These are phyloP conservation scores for Pleurotus eryngii DNA, from an alignment of 768 basidiomycete species.

Conservation along the genomic window DNA sequence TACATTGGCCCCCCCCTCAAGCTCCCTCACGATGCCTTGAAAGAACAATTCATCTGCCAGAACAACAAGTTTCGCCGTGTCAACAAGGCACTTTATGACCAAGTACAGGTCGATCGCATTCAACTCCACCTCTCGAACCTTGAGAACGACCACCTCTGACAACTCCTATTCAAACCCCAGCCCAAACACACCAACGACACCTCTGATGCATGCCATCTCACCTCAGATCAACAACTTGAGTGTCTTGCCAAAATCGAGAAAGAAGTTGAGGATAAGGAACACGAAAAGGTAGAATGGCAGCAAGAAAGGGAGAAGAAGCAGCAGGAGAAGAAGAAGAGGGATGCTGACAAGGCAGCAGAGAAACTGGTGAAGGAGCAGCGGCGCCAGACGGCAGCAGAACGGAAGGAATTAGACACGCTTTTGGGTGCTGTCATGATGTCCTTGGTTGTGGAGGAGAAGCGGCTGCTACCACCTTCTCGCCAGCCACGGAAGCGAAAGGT, in stretches of 20 bases:
- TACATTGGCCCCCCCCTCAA: not conserved
- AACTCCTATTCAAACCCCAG: not conserved
- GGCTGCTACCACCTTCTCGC: not conserved
- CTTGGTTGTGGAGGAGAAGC: not conserved
- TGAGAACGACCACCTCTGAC: not conserved
- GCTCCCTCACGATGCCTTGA: not conserved
- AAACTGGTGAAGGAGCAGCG: not conserved
- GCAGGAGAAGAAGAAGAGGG: not conserved
- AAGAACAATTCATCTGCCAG: not conserved
- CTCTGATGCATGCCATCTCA: not conserved
- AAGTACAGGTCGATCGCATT: not conserved
- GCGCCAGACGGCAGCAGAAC: not conserved
- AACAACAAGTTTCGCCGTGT: not conserved
- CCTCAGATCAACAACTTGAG: not conserved
- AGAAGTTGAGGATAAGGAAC: not conserved
- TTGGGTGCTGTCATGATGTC: not conserved
- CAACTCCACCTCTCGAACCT: not conserved
- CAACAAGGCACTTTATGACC: not conserved
- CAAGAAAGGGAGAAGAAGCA: not conserved
- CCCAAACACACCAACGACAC: not conserved
- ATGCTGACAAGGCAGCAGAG: not conserved
- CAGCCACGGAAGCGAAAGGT: not conserved
- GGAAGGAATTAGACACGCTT: not conserved
- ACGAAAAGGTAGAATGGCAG: not conserved
- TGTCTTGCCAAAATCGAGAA: not conserved